Evolutionary conservation across 805 yeast species (phyloP), one percentile per base, ranked within the genome.

Genomic region (Cyberlindnera euphorbiiphila): DNA sequence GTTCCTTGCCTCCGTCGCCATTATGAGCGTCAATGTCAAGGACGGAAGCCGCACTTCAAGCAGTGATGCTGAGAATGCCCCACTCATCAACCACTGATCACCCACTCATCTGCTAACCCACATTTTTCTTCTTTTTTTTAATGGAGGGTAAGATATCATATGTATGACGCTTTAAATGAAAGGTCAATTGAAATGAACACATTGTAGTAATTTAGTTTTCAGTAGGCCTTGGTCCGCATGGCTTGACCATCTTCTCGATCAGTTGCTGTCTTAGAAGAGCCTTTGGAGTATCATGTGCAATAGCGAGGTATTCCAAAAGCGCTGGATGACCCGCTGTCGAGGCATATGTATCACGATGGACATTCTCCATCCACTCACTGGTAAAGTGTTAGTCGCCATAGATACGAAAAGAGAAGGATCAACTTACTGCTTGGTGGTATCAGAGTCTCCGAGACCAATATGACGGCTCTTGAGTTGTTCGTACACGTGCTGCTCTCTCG

Each of bases 381-480:
- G 6, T 18, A 9, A 26, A 14, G 1, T 64, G 62, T 37, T 39
- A 32, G 37, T 30, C 18, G 24, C 10, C 8, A 14, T 31, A 23
- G 8, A 11, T 13, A 23, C 12, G 8, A 14, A 28, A 15, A 17
- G n/a, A 29, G 11, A 18, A 20, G 32, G 13, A 20, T n/a, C 21
- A 9, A 47, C 52, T 39, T 17, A 48, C 52, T 68, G 67, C 35
- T 80, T 66, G 0, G 81, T 66, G 0, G 94, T 87, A 36, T 77
- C 79, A 9, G 88, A 70, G 52, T 77, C 71, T 0, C 96, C 96
- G 1, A 89, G 58, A 2, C 95, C 95, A 16, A 81, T 65, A 53
- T 83, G 78, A 51, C 81, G 76, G 29, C 76, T 54, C 50, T 78
- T 79, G 35, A 76, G 64, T 22, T 66, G 71, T 32, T 74, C 76